phyloP scores from a whole-genome alignment of 176 grass and related monocot genomes.

The Elymus sibiricus region DNA sequence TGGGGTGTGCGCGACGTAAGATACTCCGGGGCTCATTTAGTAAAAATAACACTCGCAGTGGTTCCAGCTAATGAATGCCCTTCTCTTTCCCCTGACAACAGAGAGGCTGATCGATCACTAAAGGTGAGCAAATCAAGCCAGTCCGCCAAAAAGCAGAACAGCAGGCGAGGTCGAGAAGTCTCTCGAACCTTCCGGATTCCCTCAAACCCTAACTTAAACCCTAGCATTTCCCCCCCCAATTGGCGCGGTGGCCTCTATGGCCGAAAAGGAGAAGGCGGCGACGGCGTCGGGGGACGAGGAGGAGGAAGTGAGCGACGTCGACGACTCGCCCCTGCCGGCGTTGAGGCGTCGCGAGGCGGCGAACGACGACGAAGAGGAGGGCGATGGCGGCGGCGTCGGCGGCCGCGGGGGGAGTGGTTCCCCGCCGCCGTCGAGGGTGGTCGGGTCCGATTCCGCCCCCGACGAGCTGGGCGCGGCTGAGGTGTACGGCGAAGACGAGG shows the following conservation, averaged over 20 bases:
- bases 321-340: slow-evolving; percentile 47
- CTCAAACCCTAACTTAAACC: slow-evolving; percentile 36
- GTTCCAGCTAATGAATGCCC: background rate
- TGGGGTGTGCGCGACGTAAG: too few species aligned
- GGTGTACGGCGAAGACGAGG: slow-evolving; percentile 51
- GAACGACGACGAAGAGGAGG: slow-evolving; percentile 67
- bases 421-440: background rate
- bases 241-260: background rate
- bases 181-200: slow-evolving; percentile 31
- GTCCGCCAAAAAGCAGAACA: background rate
- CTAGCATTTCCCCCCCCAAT: slow-evolving; percentile 16
- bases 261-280: background rate
- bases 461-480: slow-evolving; percentile 56
- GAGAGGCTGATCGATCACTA: slow-evolving; percentile 10
- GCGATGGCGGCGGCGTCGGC: background rate
- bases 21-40: too few species aligned
- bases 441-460: slow-evolving; percentile 43
- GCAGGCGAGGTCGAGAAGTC: slow-evolving; percentile 6
- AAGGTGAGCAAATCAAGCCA: slow-evolving; percentile 18
- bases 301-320: slow-evolving; percentile 55
- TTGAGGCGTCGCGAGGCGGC: slow-evolving; percentile 54
- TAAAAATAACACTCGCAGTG: too few species aligned
- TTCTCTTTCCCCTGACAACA: slow-evolving; percentile 3
- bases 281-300: background rate
- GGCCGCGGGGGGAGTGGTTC: background rate